Base-by-base conservation (phyloP, 2,329 filamentous ascomycete species). In the Verticillium nubilum region DNA sequence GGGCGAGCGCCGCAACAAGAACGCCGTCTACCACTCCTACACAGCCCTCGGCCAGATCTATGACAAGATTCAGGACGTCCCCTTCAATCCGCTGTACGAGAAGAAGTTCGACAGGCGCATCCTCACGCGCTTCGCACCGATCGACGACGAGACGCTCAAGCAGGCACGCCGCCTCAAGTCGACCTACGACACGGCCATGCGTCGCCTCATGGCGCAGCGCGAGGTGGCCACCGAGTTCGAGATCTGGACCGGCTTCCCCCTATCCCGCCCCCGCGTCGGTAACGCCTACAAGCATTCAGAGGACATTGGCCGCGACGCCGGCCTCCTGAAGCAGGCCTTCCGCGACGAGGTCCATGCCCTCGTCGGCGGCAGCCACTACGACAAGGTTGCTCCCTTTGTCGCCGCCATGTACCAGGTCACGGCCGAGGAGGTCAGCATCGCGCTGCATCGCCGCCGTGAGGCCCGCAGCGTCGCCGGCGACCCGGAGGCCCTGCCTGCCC, bases 341-440 rank as follows among this genome's bases (percentile, higher is more conserved):
- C 84, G 85, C 10, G 80, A 83, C 0, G 72, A 84, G 5, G 93
- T 91, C 67, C 83, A 85, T 57, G 78, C 86, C 31, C 82, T 82
- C 60, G 87, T 87, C 0, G 89, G 87, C 1, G 81, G 84, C 9
- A 60, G 78, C 10, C 81, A 86, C 1, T 82, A 85, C 50, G 73
- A 82, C 1, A 69, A 94, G 1, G 71, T 97, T 1, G 86, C 84
- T 3, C 87, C 84, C 0, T 90, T 97, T 67, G 86, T 93, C 7
- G 88, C 90, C 1, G 93, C 92, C 53, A 95, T 97, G 86, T 99
- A 99, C 73, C 85, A 80, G 23, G 84, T 96, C 27, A 97, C 94
- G 0, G 85, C 87, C 37, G 79, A 88, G 57, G 87, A 96, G 68
- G 81, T 90, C 31, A 78, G 80, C 17, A 75, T 80, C 28, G 87